These are phyloP conservation scores for Vanilla planifolia DNA, from an alignment of 106 monocot genomes.

Conservation along the genomic window DNA sequence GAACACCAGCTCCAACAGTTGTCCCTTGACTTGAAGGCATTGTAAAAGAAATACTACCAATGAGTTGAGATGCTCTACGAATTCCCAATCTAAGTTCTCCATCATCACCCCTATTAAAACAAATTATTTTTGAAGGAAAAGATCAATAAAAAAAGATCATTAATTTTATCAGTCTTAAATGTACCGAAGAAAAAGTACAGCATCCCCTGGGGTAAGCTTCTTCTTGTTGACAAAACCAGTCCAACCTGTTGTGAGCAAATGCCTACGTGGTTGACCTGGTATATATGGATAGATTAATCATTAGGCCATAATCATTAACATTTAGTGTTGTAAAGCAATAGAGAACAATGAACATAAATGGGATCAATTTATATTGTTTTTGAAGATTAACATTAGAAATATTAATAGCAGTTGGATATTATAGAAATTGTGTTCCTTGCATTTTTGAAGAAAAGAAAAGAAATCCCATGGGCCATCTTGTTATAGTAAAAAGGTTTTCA, in stretches of 20 bases:
- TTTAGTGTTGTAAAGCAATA: constrained; percentile 1
- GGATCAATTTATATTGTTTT: too few relatives aligned
- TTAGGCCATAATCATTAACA: neutral
- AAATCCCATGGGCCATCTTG: too few relatives aligned
- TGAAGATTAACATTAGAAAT: too few relatives aligned
- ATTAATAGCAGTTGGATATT: too few relatives aligned
- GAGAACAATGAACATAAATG: too few relatives aligned
- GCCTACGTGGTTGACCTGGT: constrained; percentile 91
- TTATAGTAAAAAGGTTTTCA: too few relatives aligned
- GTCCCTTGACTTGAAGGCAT: constrained; percentile 19
- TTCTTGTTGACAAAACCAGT: constrained; percentile 95
- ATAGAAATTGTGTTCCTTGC: too few relatives aligned
- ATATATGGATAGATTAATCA: constrained; percentile 6
- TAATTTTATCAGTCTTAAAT: neutral
- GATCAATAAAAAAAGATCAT: neutral
- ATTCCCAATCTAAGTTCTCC: constrained; percentile 85
- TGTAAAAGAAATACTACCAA: constrained; percentile 25
- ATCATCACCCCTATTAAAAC: constrained; percentile 52
- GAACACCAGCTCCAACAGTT: constrained; percentile 9
- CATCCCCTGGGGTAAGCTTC: constrained; percentile 92
- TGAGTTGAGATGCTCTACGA: constrained; percentile 69
- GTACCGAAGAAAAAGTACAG: constrained; percentile 88
- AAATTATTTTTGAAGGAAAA: neutral
- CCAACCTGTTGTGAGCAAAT: constrained; percentile 95
- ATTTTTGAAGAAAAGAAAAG: too few relatives aligned